These are phyloP conservation scores for Colletotrichum falcatum DNA, from an alignment of 2,329 filamentous ascomycete genomes.

Conservation along the genomic window DNA sequence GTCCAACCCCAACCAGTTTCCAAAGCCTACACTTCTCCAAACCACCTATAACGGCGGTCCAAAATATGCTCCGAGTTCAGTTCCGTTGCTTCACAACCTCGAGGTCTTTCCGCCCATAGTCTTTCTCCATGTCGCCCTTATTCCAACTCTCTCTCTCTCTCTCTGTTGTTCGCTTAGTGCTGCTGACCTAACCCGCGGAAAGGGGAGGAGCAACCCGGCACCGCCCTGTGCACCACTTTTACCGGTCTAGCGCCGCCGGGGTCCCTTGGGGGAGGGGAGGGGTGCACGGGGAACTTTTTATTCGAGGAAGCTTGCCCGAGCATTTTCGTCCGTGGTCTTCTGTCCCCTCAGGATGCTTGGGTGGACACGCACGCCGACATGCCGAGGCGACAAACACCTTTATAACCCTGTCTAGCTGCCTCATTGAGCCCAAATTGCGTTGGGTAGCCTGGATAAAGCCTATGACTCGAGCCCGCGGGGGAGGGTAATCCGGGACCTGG, in stretches of 20 bases:
- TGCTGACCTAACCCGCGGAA: slow-evolving; percentile 42
- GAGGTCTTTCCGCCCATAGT: slow-evolving; percentile 1
- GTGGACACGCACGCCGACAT: slow-evolving; percentile 7
- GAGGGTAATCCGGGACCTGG: background rate
- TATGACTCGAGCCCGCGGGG: slow-evolving; percentile 28
- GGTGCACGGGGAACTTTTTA: slow-evolving; percentile 29
- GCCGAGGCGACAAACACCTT: slow-evolving; percentile 2
- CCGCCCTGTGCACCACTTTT: slow-evolving; percentile 33
- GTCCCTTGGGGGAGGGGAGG: background rate
- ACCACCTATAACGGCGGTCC: too few species aligned
- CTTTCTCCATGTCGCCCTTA: slow-evolving; percentile 17
- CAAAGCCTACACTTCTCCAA: slow-evolving; percentile 26
- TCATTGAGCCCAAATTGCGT: slow-evolving; percentile 28
- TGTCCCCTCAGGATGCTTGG: slow-evolving; percentile 8
- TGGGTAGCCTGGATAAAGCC: slow-evolving; percentile 13
- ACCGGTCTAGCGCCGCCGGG: slow-evolving; percentile 29
- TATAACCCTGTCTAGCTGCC: slow-evolving; percentile 29
- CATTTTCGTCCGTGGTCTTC: slow-evolving; percentile 20
- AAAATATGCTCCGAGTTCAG: too few species aligned
- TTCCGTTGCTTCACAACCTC: slow-evolving; percentile 12
- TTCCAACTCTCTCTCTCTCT: slow-evolving; percentile 9
- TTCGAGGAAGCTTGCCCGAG: slow-evolving; percentile 16
- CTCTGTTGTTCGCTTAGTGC: slow-evolving; percentile 30
- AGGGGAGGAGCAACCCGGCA: slow-evolving; percentile 34
- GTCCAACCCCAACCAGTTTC: background rate